Base-by-base conservation (phyloP, 2,329 filamentous ascomycete species). In the Ophiostoma triangulosporum region DNA sequence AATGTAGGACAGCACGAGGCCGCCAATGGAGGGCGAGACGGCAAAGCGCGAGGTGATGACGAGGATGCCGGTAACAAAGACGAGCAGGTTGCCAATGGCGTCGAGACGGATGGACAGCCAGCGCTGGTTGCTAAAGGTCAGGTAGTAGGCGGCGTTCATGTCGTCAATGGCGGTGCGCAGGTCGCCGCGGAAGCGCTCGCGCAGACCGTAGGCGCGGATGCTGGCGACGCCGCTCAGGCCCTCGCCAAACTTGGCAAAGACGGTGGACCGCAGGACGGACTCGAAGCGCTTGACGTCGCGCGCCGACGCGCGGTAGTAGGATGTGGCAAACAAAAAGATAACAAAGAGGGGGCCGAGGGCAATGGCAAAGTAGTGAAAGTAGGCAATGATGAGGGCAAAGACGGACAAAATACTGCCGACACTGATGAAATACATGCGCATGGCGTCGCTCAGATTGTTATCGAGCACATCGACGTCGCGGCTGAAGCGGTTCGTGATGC, bases 381-480 rank as follows among this genome's bases (percentile, higher is more conserved):
- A 96, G n/a, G 87, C 84, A 62, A 97, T 93, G 70, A 95, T 94
- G 59, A 97, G 75, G 40, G 83, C 80, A 64, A 96, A 95, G 33
- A 95, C 86, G 4, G 86, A 83, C 2, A 83, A 72, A 59, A 95
- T 89, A 77, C 85, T 88, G 36, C 80, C 83, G 60, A 95, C 69
- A 1, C 88, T 95, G 61, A 96, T 71, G 62, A 90, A 84, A 71
- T 91, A 96, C 82, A 96, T 95, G 59, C 91, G 81, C 69, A 96
- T 88, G 3, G 88, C 84, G 62, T 96, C 91, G 0, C 85, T 85
- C 43, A 96, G 70, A 55, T 83, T 88, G 66, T 95, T 95, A 69
- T 97, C 93, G 88, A 97, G 94, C 54, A 93, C 88, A 63, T 96
- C 88, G 38, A 97, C 86, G 63, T 98, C 93, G 60, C 91, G 85